Evolutionary conservation across 164 flowering plant species (phyloP), one percentile per base, ranked within the genome.

Genomic region (Protea cynaroides): DNA sequence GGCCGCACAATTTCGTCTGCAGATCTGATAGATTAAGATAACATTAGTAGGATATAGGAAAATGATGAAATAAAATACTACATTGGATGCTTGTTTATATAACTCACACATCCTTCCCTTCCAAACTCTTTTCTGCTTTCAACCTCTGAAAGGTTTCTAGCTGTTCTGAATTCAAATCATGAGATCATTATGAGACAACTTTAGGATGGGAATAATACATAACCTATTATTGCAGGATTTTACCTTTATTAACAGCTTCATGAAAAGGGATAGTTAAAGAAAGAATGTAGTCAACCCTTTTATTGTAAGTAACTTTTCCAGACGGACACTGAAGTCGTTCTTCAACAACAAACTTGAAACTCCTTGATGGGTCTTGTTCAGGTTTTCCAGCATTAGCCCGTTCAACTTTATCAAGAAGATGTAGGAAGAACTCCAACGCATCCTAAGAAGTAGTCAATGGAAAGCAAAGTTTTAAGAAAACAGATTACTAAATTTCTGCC

Each of bases 341-440:
- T 83, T 92, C 99, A 76, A 95, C 79, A 29, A 96, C 94, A 83
- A 95, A 95, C 78, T 90, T 89, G 80, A 95, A 95, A 78, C 88
- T 74, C 75, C 81, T 89, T 50, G 97, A 81, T 22, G 99, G 96
- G 71, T 92, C 97, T 71, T 73, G 62, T 38, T 75, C 85, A 66
- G 87, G 75, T 36, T 76, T 84, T 37, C 82, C 84, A 69, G 80
- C 53, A 77, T 87, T 87, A 51, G 75, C 75, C 65, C 86, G 82
- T 71, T 90, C 97, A 75, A 92, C 96, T 84, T 90, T 96, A 72
- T 95, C 99, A 70, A 93, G 81, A 59, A 93, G 80, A 80, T 93
- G 98, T 15, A 89, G 90, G 71, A 90, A 93, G 74, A 90, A 90
- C 76, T 93, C 98, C 67, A 93, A 74, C 12, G 95, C 96, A 79